Conservation (phyloP, 176 grass and related monocot genomes). For the Juncus inflexus region DNA sequence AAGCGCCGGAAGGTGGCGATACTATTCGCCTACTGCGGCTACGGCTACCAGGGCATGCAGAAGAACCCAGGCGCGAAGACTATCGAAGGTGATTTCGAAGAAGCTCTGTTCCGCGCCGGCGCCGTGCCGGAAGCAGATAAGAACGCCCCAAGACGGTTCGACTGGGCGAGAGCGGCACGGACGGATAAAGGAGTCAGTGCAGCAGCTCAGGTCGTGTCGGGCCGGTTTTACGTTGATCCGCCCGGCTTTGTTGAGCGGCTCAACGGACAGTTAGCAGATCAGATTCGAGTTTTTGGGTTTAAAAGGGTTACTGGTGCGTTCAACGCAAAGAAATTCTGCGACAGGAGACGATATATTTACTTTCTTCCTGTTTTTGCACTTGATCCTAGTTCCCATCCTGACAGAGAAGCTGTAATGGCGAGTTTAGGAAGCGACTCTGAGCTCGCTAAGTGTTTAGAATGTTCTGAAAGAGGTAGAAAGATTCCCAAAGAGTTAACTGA, state of each 20-base stretch:
- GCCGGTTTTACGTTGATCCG: constrained; percentile 82
- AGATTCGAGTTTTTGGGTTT: constrained; percentile 78
- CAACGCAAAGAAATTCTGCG: constrained; percentile 90
- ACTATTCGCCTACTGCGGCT: constrained; percentile 78
- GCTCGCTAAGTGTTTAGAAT: constrained; percentile 73
- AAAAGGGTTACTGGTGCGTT: constrained; percentile 80
- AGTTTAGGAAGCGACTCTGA: constrained; percentile 67
- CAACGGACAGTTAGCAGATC: constrained; percentile 54
- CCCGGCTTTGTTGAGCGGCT: constrained; percentile 61
- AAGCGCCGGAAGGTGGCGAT: constrained; percentile 95
- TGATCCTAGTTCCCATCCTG: constrained; percentile 63
- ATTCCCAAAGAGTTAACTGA: constrained; percentile 60
- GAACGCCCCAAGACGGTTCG: constrained; percentile 50
- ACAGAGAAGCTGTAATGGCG: constrained; percentile 75
- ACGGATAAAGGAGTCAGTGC: constrained; percentile 95
- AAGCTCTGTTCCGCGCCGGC: constrained; percentile 74
- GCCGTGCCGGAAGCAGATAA: constrained; percentile 65
- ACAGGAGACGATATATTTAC: constrained; percentile 68
- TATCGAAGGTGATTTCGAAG: constrained; percentile 93
- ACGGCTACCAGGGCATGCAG: constrained; percentile 97
- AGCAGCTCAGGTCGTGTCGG: constrained; percentile 81
- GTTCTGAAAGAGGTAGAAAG: constrained; percentile 89
- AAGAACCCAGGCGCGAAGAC: constrained; percentile 92
- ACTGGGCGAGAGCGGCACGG: constrained; percentile 80
- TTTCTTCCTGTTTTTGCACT: constrained; percentile 81